phyloP scores from a whole-genome alignment of 352 stramenopile genomes.

The Globisporangium megalacanthum region DNA sequence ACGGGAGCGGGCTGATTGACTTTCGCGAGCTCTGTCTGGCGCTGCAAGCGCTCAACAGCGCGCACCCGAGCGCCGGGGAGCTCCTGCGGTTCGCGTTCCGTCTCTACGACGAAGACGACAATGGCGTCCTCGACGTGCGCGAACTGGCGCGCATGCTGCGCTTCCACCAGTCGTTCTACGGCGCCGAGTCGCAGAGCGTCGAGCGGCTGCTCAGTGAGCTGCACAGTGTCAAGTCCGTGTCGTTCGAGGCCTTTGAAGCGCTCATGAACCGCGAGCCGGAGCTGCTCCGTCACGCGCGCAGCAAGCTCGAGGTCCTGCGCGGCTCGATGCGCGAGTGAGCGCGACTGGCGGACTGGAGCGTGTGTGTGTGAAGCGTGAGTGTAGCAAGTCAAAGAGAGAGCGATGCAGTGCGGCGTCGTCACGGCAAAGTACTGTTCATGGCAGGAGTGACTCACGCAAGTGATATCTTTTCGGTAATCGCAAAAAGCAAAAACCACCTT shows the following conservation, averaged over 20 bases:
- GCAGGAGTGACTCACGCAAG: too few relatives aligned
- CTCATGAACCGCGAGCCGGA: constrained; percentile 33
- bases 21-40: constrained; percentile 68
- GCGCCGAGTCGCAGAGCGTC: constrained; percentile 20
- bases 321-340: constrained; percentile 33
- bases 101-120: constrained; percentile 59
- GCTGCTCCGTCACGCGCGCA: constrained; percentile 38
- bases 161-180: constrained; percentile 51
- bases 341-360: too few relatives aligned
- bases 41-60: constrained; percentile 44
- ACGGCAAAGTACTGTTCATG: too few relatives aligned
- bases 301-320: constrained; percentile 47
- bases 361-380: too few relatives aligned
- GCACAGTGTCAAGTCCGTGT: constrained; percentile 17
- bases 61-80: constrained; percentile 1
- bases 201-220: constrained; percentile 22
- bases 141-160: constrained; percentile 44
- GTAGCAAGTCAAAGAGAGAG: too few relatives aligned
- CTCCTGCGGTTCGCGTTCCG: constrained; percentile 54
- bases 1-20: constrained; percentile 62
- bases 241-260: constrained; percentile 35
- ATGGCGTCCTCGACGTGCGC: constrained; percentile 41
- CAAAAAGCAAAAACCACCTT: too few relatives aligned
- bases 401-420: neutral
- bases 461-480: too few relatives aligned